Conservation (phyloP, 2,329 filamentous ascomycete genomes). For the Penicillium sclerotiorum region DNA sequence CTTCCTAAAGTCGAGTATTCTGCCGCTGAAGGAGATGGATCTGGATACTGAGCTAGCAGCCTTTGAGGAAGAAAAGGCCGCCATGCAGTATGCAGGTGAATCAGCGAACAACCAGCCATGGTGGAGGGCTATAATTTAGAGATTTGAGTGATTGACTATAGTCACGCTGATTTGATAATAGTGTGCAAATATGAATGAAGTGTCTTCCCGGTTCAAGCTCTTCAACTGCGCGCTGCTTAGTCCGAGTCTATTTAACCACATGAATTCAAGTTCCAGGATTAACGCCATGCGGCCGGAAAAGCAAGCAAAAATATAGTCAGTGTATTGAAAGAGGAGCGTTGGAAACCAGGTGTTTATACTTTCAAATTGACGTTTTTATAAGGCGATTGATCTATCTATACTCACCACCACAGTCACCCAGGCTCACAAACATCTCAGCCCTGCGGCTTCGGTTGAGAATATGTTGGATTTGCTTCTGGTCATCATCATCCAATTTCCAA, state of each 20-base stretch:
- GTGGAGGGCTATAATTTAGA: not conserved
- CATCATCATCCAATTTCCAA: slow-evolving; percentile 2
- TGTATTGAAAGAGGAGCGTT: not conserved
- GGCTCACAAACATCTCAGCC: not conserved
- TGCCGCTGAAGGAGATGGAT: slow-evolving; percentile 6
- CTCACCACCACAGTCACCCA: slow-evolving; percentile 1
- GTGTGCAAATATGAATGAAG: not conserved
- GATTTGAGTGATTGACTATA: not conserved
- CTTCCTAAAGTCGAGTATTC: slow-evolving; percentile 7
- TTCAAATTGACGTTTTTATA: not conserved
- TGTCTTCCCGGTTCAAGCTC: not conserved
- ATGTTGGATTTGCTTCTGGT: not conserved
- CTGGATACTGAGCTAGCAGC: slow-evolving; percentile 2
- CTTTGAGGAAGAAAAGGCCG: slow-evolving; percentile 4
- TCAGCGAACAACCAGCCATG: not conserved
- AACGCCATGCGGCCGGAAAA: not conserved
- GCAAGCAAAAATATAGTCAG: not conserved
- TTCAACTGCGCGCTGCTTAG: not conserved
- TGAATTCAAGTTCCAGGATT: not conserved
- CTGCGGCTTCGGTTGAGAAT: not conserved
- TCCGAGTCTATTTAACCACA: too few relatives aligned
- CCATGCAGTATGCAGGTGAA: not conserved
- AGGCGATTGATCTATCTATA: not conserved
- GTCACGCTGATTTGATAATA: not conserved
- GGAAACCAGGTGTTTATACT: not conserved